Base-by-base conservation (phyloP, 2,329 filamentous ascomycete genomes). In the Lecanicillium sp. region DNA sequence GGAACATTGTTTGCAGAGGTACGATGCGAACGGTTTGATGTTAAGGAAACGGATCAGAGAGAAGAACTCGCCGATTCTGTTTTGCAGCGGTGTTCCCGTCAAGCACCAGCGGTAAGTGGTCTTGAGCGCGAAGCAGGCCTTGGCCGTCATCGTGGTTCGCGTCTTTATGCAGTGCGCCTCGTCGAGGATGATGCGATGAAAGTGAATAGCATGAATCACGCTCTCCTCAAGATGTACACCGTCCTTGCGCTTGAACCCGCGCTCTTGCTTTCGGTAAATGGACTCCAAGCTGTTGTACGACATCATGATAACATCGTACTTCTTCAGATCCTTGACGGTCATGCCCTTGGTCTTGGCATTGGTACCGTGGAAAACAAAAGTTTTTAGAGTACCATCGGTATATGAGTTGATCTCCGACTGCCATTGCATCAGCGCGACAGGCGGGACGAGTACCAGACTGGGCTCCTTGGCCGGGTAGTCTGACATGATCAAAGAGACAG, bases 401-500 rank as follows among this genome's bases (percentile, higher is more conserved):
- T 97, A 81, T 12, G 81, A 79, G 24, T 81, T 77, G 51, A 91
- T 90, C 66, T 91, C 87, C 5, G 81, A 79, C 55, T 85, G 86
- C 91, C 91, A 97, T 62, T 97, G 91, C 86, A 96, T 94, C 42
- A 97, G 70, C 33, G 91, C 91, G 33, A 96, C 91, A 0, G 91
- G 91, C 0, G 91, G 91, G 1, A 95, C 90, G 27, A 96, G 77
- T 2, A 97, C 90, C 4, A 97, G 74, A 0, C 89, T 87, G 1
- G 93, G 91, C 47, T 84, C 71, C 56, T 85, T 86, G 19, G 83
- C 86, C 3, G 90, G 91, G 59, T 87, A 96, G 63, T 97, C 90
- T 1, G 91, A 96, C 93, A 97, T 97, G 66, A 98, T 90, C 37
- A 98, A 77, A 3, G 91, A 96, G 15, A 98, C 93, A 2, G 93